phyloP scores from a whole-genome alignment of 148 eudicot species.

The Drosera capensis region DNA sequence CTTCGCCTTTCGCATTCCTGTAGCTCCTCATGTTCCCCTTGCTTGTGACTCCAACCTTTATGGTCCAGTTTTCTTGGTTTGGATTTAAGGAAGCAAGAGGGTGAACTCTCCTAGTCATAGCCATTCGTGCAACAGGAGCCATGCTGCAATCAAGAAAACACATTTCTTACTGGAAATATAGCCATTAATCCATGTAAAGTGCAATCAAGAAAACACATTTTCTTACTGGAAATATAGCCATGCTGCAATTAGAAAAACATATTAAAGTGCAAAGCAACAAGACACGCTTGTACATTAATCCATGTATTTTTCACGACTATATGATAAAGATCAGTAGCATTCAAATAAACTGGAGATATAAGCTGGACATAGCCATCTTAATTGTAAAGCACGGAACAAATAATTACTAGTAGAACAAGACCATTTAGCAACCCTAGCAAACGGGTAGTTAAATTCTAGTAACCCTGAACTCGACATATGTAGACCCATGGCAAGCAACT shows the following conservation, averaged over 20 bases:
- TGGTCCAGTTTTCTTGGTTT: conserved; percentile 93
- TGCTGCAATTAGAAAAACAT: conserved; percentile 22
- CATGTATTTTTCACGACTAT: too few species aligned
- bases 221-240: conserved; percentile 68
- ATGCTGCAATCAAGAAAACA: conserved; percentile 22
- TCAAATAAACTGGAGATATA: too few species aligned
- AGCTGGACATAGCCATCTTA: too few species aligned
- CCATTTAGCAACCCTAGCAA: too few species aligned
- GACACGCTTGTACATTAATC: background rate
- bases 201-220: background rate
- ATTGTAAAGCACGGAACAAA: too few species aligned
- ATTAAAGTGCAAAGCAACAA: background rate
- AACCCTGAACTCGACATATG: too few species aligned
- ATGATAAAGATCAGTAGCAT: too few species aligned
- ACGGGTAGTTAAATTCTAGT: too few species aligned
- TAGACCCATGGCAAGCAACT: too few species aligned
- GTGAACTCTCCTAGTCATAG: conserved; percentile 71
- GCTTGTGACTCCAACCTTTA: conserved; percentile 83
- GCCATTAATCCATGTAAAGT: background rate
- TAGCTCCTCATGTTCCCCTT: conserved; percentile 66
- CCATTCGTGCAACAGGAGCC: conserved; percentile 85
- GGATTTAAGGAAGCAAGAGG: conserved; percentile 88
- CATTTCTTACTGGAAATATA: background rate
- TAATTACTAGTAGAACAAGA: too few species aligned
- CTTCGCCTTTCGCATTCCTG: conserved; percentile 79